These are phyloP conservation scores for Sarcomyxa edulis DNA, from an alignment of 768 basidiomycete genomes.

Conservation along the genomic window DNA sequence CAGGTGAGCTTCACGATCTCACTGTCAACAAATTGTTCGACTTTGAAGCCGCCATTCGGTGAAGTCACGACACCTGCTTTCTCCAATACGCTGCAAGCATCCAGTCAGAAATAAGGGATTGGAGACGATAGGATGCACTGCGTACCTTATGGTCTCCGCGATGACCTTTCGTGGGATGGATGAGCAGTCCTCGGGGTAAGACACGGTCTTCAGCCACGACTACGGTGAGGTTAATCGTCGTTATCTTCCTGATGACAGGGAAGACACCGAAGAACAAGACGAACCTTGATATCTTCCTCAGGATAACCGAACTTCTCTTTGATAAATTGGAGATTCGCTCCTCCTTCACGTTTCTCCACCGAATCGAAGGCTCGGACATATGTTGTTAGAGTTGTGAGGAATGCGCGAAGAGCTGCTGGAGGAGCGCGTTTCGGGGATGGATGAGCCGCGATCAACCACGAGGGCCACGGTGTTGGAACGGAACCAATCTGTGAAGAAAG, in stretches of 20 bases:
- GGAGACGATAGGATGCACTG: neutral
- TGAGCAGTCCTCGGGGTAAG: constrained; percentile 63
- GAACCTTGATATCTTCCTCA: constrained; percentile 73
- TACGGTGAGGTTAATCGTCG: neutral
- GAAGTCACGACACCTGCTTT: constrained; percentile 70
- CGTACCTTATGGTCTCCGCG: constrained; percentile 64
- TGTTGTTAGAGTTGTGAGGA: constrained; percentile 57
- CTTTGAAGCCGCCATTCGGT: constrained; percentile 48
- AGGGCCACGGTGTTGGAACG: constrained; percentile 93
- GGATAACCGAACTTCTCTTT: constrained; percentile 75
- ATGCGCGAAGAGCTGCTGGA: constrained; percentile 40
- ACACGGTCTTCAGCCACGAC: constrained; percentile 82
- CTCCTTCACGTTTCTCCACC: constrained; percentile 44
- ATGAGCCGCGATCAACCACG: constrained; percentile 91
- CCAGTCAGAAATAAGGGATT: constrained; percentile 1
- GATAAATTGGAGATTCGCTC: constrained; percentile 73
- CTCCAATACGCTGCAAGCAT: constrained; percentile 52
- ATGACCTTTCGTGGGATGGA: constrained; percentile 64
- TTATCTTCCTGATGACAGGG: neutral
- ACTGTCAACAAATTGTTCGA: constrained; percentile 52
- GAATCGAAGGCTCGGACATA: constrained; percentile 68
- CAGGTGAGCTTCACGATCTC: constrained; percentile 47
- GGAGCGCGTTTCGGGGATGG: constrained; percentile 55
- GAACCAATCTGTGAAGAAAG: constrained; percentile 58
- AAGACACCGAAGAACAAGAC: constrained; percentile 2